Conservation (phyloP, 179 eudicot genomes). For the Amaranthus tricolor region DNA sequence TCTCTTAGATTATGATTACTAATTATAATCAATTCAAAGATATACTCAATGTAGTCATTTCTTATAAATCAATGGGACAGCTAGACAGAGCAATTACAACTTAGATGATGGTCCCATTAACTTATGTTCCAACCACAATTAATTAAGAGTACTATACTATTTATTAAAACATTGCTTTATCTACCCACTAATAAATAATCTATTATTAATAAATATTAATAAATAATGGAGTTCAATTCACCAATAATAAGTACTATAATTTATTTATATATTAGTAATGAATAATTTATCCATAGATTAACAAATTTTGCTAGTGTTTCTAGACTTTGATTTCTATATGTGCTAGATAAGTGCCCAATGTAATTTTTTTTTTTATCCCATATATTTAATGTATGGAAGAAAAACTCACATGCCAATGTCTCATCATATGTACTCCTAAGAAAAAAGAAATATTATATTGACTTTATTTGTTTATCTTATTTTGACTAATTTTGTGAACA, state of each 20-base stretch:
- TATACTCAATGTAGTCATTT: not conserved
- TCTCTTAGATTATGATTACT: not conserved
- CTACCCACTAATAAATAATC: no score
- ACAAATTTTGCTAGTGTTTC: not conserved
- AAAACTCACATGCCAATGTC: no score
- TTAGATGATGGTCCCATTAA: not conserved
- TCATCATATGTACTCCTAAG: no score
- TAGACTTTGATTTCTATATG: not conserved
- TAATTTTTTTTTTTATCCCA: not conserved
- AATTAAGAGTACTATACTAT: not conserved
- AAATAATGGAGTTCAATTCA: no score
- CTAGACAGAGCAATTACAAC: not conserved
- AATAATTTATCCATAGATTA: no score
- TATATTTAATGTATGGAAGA: not conserved
- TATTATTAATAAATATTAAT: no score
- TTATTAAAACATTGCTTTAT: no score
- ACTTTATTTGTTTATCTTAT: not conserved
- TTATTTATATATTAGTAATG: no score
- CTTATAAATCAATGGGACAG: slow-evolving; percentile 7
- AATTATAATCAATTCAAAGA: not conserved
- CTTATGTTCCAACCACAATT: not conserved
- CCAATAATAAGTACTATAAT: no score
- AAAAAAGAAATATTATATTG: no score
- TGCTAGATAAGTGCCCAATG: not conserved
- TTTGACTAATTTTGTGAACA: not conserved